Base-by-base conservation (phyloP, 345 rosid species). In the Xanthoceras sorbifolium region DNA sequence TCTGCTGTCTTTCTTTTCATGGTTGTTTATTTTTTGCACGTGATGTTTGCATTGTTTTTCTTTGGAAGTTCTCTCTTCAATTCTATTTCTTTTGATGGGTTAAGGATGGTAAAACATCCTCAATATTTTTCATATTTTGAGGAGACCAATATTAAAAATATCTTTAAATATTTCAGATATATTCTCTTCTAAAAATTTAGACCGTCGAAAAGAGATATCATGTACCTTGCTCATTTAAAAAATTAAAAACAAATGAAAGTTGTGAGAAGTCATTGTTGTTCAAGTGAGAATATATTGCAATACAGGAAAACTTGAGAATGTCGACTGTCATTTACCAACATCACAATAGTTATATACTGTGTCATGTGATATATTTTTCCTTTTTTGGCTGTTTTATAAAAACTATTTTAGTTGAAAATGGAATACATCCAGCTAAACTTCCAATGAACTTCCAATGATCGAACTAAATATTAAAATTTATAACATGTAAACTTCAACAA, bases 381-480 rank as follows among this genome's bases (percentile, higher is more conserved):
- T 3, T 2, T 61, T 28, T 62, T n/a, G 3, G n/a, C 12, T 0
- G 17, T 1, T 18, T 73, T 9, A 23, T 9, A n/a, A 29, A 59
- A 29, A 59, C 29, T 1, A 44, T 31, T 12, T 20, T n/a, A 11
- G 46, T 23, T 29, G 46, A 67, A 62, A 15, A 42, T 62, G 57
- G 29, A 20, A 42, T 29, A 5, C 4, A 40, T 18, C 3, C 18
- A 15, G 32, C n/a, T 4, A 36, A 65, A 65, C 9, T 64, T 64
- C 68, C 22, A 18, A 72, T 38, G 22, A 65, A 65, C 9, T 64
- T 64, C 68, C 22, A 18, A 72, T 38, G 22, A 74, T 40, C 50
- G 6, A 61, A 23, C 65, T 17, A 62, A 57, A 62, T 25, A 12
- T n/a, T 14, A 28, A n/a, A 44, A 23, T 23, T 32, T 38, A 34